Conservation (phyloP, 345 rosid species). For the Eucalyptus regnans region DNA sequence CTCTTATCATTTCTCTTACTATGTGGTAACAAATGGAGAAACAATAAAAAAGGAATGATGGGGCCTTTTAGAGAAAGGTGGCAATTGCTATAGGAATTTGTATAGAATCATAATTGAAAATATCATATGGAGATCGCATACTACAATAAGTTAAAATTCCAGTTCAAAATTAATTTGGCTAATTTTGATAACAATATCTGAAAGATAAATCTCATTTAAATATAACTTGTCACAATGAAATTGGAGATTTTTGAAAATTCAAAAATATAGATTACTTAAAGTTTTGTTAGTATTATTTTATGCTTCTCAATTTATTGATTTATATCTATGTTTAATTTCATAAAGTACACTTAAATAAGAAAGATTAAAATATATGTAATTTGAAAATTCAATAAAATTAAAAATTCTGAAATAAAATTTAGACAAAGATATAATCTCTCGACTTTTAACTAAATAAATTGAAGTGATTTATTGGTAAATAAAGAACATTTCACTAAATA, state of each 20-base stretch:
- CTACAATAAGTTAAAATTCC: background rate
- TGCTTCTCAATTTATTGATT: background rate
- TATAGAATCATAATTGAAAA: constrained; percentile 2
- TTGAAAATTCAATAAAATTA: background rate
- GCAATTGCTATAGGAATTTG: constrained; percentile 27
- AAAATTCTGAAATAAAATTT: background rate
- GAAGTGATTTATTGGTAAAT: background rate
- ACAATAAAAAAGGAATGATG: background rate
- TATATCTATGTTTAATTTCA: background rate
- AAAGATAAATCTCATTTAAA: background rate
- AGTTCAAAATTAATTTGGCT: background rate
- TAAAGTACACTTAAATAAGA: background rate
- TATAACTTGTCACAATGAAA: background rate
- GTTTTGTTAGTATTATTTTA: background rate
- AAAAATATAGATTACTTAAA: background rate
- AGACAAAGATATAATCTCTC: background rate
- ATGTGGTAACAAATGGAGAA: background rate
- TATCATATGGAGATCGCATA: background rate
- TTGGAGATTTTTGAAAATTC: background rate
- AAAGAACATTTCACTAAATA: background rate
- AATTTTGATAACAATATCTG: background rate
- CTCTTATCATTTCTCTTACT: background rate
- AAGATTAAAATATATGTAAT: background rate
- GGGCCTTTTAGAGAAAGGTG: constrained; percentile 14
- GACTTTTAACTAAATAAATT: background rate